Conservation (phyloP, 495 filamentous ascomycete species). For the Aspergillus saccharolyticus region DNA sequence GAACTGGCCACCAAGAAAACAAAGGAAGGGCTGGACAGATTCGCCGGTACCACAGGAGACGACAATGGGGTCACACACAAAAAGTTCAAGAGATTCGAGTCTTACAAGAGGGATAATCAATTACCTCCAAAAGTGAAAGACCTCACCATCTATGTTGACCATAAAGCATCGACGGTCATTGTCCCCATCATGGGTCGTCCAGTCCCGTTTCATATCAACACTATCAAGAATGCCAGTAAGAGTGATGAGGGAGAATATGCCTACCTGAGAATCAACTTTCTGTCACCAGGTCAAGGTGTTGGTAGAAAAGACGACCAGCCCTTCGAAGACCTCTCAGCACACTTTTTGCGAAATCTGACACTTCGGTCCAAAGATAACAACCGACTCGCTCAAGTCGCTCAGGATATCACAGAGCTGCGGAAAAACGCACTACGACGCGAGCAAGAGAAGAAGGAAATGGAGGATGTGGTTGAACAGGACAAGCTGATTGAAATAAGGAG, state of each 20-base stretch:
- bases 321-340: slow-evolving; percentile 92
- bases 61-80: slow-evolving; percentile 89
- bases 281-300: slow-evolving; percentile 95
- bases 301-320: slow-evolving; percentile 97
- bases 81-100: slow-evolving; percentile 97
- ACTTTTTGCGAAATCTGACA: slow-evolving; percentile 92
- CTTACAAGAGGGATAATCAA: slow-evolving; percentile 97
- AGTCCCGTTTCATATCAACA: slow-evolving; percentile 98
- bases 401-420: slow-evolving; percentile 88
- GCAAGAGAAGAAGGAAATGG: slow-evolving; percentile 98
- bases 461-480: slow-evolving; percentile 99
- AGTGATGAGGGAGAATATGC: slow-evolving; percentile 92
- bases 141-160: slow-evolving; percentile 81
- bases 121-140: slow-evolving; percentile 78
- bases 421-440: slow-evolving; percentile 84
- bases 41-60: slow-evolving; percentile 71
- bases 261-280: slow-evolving; percentile 92
- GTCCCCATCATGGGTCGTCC: slow-evolving; percentile 96
- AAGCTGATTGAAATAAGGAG: slow-evolving; percentile 89
- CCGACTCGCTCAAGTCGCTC: slow-evolving; percentile 80
- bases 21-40: slow-evolving; percentile 75
- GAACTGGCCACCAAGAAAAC: slow-evolving; percentile 85
- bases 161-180: slow-evolving; percentile 82
- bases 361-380: slow-evolving; percentile 85
- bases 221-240: slow-evolving; percentile 96